Base-by-base conservation (phyloP, 768 basidiomycete genomes). In the Agrocybe pediades region DNA sequence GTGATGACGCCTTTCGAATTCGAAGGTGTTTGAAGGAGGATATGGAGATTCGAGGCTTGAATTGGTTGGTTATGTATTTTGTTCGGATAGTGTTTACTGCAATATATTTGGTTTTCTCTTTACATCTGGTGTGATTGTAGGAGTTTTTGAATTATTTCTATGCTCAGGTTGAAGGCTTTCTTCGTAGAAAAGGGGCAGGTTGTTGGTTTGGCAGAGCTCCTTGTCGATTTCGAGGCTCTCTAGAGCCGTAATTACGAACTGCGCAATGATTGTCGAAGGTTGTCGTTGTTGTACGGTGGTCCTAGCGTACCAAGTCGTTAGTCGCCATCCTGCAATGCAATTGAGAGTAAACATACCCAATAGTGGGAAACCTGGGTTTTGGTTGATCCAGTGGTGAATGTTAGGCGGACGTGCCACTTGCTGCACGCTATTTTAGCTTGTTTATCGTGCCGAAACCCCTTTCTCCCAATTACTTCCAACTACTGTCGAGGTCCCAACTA, bases 271-370 rank as follows among this genome's bases (percentile, higher is more conserved):
- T 59, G 62, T 59, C 56, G 57, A 53, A 51, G 45, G 62, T 57
- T 49, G 33, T 11, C 33, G 59, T 58, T 49, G 53, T 67, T 57
- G 63, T 67, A 54, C 64, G 65, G 61, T 68, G 65, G 50, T 64
- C 59, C 70, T 70, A 64, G 27, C 61, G 61, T 49, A 58, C 26
- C 9, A 55, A 55, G 33, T 20, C 20, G 36, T 62, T 53, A 57
- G 56, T 51, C 15, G 61, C 57, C 62, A 61, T 62, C 21, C 29
- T 62, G 21, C 5, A 41, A 21, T 27, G 19, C 9, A 11, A 25
- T 46, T 0, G 16, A 15, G 33, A 15, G 46, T 2, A n/a, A 21
- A 26, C 25, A 43, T 41, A 49, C 51, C 29, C 41, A 24, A 24
- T 45, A 53, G 49, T 49, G 23, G 19, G 20, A 41, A 39, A 15